These are phyloP conservation scores for Trifolium subterraneum DNA, from an alignment of 306 rosid genomes.

Conservation along the genomic window DNA sequence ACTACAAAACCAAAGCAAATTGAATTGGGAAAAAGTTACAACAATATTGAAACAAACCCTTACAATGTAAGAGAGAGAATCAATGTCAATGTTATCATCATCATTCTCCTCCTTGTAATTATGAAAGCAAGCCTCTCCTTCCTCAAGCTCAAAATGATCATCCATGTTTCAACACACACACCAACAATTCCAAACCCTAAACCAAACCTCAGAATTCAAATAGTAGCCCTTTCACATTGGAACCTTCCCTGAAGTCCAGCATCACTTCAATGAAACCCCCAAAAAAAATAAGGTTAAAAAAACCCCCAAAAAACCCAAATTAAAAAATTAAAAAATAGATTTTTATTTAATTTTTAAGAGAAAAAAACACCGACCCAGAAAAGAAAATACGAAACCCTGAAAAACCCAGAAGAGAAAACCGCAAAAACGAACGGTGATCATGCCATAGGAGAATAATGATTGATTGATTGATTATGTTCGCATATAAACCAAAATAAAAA, in stretches of 20 bases:
- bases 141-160: constrained; percentile 64
- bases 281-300: neutral
- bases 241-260: constrained; percentile 79
- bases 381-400: constrained; percentile 44
- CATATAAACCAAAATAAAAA: constrained; percentile 49
- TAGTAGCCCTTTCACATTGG: constrained; percentile 46
- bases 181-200: constrained; percentile 48
- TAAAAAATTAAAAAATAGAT: neutral
- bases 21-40: constrained; percentile 39
- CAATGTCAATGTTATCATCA: constrained; percentile 57
- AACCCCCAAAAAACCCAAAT: constrained; percentile 26
- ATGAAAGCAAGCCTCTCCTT: constrained; percentile 82
- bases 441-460: constrained; percentile 41
- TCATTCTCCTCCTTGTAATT: constrained; percentile 59
- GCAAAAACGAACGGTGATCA: constrained; percentile 41
- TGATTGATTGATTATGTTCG: constrained; percentile 52
- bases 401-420: constrained; percentile 54
- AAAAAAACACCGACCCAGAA: constrained; percentile 47
- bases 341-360: neutral
- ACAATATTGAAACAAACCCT: constrained; percentile 51
- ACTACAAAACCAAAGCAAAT: constrained; percentile 37
- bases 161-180: constrained; percentile 45
- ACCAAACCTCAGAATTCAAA: constrained; percentile 54
- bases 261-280: constrained; percentile 55
- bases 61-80: constrained; percentile 80